Base-by-base conservation (phyloP, 2,329 filamentous ascomycete genomes). In the Fusarium nodosum region DNA sequence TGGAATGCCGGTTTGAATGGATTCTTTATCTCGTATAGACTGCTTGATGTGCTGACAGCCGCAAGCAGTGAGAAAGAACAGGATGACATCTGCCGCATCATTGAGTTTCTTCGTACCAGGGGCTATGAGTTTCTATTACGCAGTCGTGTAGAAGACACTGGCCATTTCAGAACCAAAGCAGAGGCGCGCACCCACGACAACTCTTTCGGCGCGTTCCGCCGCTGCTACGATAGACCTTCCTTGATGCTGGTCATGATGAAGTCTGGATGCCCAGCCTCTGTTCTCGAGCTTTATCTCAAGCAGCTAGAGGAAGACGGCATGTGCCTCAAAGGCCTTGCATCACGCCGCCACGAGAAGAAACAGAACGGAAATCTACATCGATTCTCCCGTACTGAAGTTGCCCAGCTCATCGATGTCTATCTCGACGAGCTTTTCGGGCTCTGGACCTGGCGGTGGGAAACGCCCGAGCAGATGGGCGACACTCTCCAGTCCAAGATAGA, bases 401-500 rank as follows among this genome's bases (percentile, higher is more conserved):
- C 11, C 2, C 1, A 7, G 1, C 3, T 60, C 2, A 8, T 48
- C 2, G 7, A 10, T 3, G 16, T 10, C 3, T 31, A 58, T 4
- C 56, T 24, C 15, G 39, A 48, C 16, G 34, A 56, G 22, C n/a
- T 64, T 2, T 41, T 58, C 1, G 42, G 57, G 5, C 41, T 44
- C 22, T 44, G 24, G 41, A 26, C 22, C 16, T 44, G 41, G 41
- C 24, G 24, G 24, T 44, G 41, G 41, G 41, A 44, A 28, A 44
- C 41, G 8, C 12, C 41, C 2, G 20, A 41, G 2, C 39, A 67
- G 13, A 16, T 60, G 13, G 38, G 30, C 4, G 48, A 69, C 3
- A 39, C 31, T 12, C 41, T 66, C 11, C 42, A 44, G 15, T 15
- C 20, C n/a, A 65, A 68, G 45, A 16, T 69, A 5, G 16, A 38